A percentile compares a stretch with the other conserved stretches of the same genome.
Evolutionary conservation across 495 filamentous ascomycete genomes (phyloP).

Genomic region (Aspergillus steynii): DNA sequence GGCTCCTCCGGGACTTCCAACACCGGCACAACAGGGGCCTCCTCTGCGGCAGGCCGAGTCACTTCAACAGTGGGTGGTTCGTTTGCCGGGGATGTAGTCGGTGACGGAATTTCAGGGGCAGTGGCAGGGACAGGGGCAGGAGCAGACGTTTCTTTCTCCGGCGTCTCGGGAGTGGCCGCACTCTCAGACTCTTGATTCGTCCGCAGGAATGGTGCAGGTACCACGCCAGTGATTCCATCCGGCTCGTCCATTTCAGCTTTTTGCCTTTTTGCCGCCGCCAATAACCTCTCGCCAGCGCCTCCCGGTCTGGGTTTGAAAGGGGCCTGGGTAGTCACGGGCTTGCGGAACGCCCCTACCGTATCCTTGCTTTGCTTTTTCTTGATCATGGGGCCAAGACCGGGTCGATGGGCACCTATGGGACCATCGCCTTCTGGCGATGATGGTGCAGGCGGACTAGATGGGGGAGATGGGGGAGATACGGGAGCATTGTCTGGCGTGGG

Average conservation of each 20-base stretch:
- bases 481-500: constrained; percentile 5
- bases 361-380: constrained; percentile 73
- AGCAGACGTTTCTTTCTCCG: constrained; percentile 12
- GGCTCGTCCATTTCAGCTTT: constrained; percentile 60
- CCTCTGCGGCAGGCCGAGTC: constrained; percentile 32
- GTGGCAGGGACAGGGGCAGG: constrained; percentile 7
- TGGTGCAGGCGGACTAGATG: constrained; percentile 20
- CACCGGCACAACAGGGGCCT: constrained; percentile 25
- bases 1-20: constrained; percentile 32
- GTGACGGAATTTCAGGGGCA: constrained; percentile 7
- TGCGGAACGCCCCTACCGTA: constrained; percentile 75
- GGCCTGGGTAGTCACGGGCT: constrained; percentile 77
- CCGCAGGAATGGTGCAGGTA: constrained; percentile 68
- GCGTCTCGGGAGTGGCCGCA: constrained; percentile 21
- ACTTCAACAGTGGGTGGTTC: constrained; percentile 44
- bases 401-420: constrained; percentile 52
- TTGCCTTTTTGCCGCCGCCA: constrained; percentile 52
- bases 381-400: constrained; percentile 88
- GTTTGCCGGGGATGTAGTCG: constrained; percentile 14
- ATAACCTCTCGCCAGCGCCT: constrained; percentile 73
- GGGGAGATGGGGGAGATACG: constrained; percentile 13
- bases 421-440: constrained; percentile 46
- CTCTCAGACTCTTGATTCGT: constrained; percentile 28
- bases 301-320: constrained; percentile 84
- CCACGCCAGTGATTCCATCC: constrained; percentile 85